phyloP scores from a whole-genome alignment of 2,329 filamentous ascomycete species.

The Diaporthe velutina region DNA sequence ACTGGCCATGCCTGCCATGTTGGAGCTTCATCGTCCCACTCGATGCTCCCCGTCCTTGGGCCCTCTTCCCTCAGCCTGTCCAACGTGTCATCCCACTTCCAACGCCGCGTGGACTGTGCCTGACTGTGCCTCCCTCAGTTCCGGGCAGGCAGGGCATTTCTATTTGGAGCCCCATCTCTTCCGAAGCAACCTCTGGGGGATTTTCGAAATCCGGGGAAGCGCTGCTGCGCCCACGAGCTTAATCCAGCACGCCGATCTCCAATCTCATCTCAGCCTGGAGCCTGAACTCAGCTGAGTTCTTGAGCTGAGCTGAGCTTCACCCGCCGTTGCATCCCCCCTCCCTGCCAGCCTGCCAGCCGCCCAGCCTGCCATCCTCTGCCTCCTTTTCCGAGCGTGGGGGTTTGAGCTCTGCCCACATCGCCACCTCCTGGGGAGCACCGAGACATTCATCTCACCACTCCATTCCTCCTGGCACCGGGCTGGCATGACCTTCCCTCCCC shows the following conservation, averaged over 20 bases:
- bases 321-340: conserved; percentile 19
- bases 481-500: conserved; percentile 13
- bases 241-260: conserved; percentile 6
- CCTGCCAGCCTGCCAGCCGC: not conserved
- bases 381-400: conserved; percentile 21
- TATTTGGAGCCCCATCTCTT: conserved; percentile 7
- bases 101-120: conserved; percentile 10
- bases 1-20: conserved; percentile 3
- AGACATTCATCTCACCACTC: conserved; percentile 34
- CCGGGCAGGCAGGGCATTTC: conserved; percentile 19
- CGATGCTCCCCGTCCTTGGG: not conserved
- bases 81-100: conserved; percentile 15
- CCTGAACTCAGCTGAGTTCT: conserved; percentile 1
- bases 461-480: conserved; percentile 9
- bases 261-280: conserved; percentile 19
- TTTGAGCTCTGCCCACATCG: conserved; percentile 16
- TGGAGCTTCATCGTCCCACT: conserved; percentile 18
- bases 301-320: conserved; percentile 3
- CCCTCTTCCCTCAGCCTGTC: not conserved
- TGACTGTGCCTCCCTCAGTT: conserved; percentile 1
- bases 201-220: conserved; percentile 23
- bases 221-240: conserved; percentile 25
- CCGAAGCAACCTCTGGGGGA: not conserved
- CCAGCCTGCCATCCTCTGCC: not conserved
- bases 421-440: conserved; percentile 28